Base-by-base conservation (phyloP, 345 rosid species). In the Clausena lansium region DNA sequence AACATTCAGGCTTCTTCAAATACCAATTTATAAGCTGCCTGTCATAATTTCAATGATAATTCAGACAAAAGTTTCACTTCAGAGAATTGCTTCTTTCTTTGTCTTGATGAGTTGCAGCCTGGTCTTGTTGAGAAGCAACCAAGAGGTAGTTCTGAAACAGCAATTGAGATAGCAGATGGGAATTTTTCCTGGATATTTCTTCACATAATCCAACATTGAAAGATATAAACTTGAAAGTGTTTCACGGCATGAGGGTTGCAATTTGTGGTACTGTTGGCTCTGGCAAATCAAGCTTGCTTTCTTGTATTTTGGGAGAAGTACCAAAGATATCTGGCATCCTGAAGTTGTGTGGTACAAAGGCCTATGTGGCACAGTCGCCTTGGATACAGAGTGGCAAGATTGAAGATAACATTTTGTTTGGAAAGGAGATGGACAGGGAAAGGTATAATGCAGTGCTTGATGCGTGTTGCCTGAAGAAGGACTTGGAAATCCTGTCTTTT, bases 351-450 rank as follows among this genome's bases (percentile, higher is more conserved):
- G 98, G 98, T 67, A 82, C 86, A 39, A 93, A 83, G 82, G 98
- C 97, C 38, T 93, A 89, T 25, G 95, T 93, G 71, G 83, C 98
- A 25, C 98, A 93, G 67, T 88, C 97, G 41, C 89, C 98, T 69
- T 95, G 98, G 98, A 95, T 95, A 65, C 94, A 91, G 81, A 91
- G 93, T 28, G 91, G 97, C 75, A 94, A 83, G 76, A 87, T 95
- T 52, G 93, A 86, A 74, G 98, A 94, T 13, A 94, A 94, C 84
- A 89, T 94, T 76, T 84, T 94, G 88, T 94, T 94, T 74, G 96
- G 98, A 24, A 79, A 84, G 75, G 83, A 81, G 75, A 92, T 92
- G 98, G 88, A 94, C 25, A 82, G 84, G 60, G 93, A 90, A 79
- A 81, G 74, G 47, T 92, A 94, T 35, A 88, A 90, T 0, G 78